Evolutionary conservation across 257 asterid genomes (phyloP).

Genomic region (Haberlea rhodopensis): DNA sequence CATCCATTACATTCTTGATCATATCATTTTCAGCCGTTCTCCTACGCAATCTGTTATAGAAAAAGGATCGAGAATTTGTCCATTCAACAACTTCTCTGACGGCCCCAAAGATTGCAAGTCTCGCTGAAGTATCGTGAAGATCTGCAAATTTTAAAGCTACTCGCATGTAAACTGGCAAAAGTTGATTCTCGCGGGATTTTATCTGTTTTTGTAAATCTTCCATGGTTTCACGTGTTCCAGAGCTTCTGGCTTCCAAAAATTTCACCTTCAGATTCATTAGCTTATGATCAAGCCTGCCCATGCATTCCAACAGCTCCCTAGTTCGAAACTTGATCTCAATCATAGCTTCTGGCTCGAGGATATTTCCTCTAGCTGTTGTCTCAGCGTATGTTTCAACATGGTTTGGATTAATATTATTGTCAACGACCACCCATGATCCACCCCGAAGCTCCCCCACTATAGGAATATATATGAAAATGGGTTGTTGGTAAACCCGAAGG

Average conservation of each 20-base stretch:
- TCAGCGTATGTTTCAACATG: constrained; percentile 94
- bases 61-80: constrained; percentile 65
- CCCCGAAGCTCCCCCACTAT: constrained; percentile 98
- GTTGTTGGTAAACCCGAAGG: constrained; percentile 73
- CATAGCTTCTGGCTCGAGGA: constrained; percentile 92
- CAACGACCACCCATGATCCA: constrained; percentile 98
- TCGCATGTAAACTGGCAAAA: constrained; percentile 80
- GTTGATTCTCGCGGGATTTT: constrained; percentile 75
- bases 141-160: constrained; percentile 92
- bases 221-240: constrained; percentile 23
- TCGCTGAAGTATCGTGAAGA: constrained; percentile 78
- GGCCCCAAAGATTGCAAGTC: constrained; percentile 94
- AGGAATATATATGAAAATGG: constrained; percentile 91
- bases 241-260: constrained; percentile 46
- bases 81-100: constrained; percentile 74
- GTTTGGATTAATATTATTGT: constrained; percentile 86
- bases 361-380: constrained; percentile 83
- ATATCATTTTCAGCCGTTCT: constrained; percentile 82
- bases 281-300: constrained; percentile 86
- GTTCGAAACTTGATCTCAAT: constrained; percentile 86
- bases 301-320: constrained; percentile 84
- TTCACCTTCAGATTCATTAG: constrained; percentile 55
- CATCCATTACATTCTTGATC: constrained; percentile 62
- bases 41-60: constrained; percentile 67
- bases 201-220: constrained; percentile 53